phyloP scores from a whole-genome alignment of 2,329 filamentous ascomycete genomes.

The Pezicula carpinea region DNA sequence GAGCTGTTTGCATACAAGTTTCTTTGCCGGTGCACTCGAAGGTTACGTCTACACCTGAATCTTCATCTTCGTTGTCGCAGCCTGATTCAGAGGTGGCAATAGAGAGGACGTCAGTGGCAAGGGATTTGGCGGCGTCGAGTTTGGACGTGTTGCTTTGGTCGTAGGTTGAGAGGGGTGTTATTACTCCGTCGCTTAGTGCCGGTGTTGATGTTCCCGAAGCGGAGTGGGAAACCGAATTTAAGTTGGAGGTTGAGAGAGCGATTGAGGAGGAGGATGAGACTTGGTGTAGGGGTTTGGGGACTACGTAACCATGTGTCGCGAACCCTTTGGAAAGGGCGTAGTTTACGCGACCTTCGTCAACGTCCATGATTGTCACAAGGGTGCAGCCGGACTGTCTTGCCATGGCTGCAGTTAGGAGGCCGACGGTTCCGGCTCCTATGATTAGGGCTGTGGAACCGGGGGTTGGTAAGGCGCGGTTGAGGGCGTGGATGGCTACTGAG shows the following conservation, averaged over 20 bases:
- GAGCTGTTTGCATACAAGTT: slow-evolving; percentile 67
- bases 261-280: slow-evolving; percentile 40
- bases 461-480: slow-evolving; percentile 48
- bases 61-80: slow-evolving; percentile 42
- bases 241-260: background rate
- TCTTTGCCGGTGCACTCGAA: slow-evolving; percentile 79
- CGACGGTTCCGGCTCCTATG: slow-evolving; percentile 61
- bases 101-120: slow-evolving; percentile 46
- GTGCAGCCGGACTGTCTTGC: slow-evolving; percentile 56
- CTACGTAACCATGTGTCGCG: slow-evolving; percentile 54
- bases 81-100: slow-evolving; percentile 20
- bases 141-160: slow-evolving; percentile 32
- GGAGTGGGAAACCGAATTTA: slow-evolving; percentile 6
- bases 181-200: slow-evolving; percentile 25
- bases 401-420: slow-evolving; percentile 58
- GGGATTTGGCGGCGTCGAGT: slow-evolving; percentile 45
- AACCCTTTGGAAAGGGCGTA: slow-evolving; percentile 56
- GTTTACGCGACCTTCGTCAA: slow-evolving; percentile 53
- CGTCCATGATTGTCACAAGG: slow-evolving; percentile 55
- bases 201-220: slow-evolving; percentile 45
- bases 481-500: slow-evolving; percentile 57
- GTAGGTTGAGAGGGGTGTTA: slow-evolving; percentile 37
- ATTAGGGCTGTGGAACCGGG: slow-evolving; percentile 55
- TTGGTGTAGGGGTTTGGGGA: slow-evolving; percentile 39
- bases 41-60: slow-evolving; percentile 63